Conservation (phyloP, 495 filamentous ascomycete genomes). For the Penicillium malachiteum region DNA sequence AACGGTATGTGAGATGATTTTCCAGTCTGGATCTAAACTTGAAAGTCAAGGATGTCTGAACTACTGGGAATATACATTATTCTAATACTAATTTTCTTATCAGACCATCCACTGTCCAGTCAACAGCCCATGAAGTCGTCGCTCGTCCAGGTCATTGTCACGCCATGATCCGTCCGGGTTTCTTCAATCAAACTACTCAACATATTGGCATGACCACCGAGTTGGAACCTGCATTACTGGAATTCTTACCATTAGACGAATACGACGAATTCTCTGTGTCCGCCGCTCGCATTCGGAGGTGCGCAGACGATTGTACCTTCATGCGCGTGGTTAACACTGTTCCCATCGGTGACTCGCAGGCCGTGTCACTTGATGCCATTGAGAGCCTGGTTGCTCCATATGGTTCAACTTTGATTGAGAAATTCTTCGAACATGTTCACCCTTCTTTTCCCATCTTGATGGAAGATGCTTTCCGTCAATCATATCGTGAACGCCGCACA, state of each 20-base stretch:
- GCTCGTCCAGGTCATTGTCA: conserved; percentile 25
- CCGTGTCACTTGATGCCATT: conserved; percentile 72
- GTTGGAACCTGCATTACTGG: conserved; percentile 50
- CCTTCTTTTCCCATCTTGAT: conserved; percentile 88
- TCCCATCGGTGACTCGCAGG: conserved; percentile 38
- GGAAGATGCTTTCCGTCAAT: conserved; percentile 82
- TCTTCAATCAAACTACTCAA: conserved; percentile 48
- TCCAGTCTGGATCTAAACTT: not conserved
- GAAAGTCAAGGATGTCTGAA: not conserved
- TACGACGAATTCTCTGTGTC: conserved; percentile 41
- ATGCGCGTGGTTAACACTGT: conserved; percentile 53
- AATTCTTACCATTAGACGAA: conserved; percentile 43
- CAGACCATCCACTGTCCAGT: conserved; percentile 29
- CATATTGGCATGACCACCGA: conserved; percentile 56
- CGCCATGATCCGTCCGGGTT: conserved; percentile 37
- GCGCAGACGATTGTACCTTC: conserved; percentile 82
- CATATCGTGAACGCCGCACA: conserved; percentile 68
- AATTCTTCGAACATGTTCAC: conserved; percentile 87
- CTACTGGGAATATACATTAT: too few species aligned
- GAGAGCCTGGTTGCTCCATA: conserved; percentile 81
- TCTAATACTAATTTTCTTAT: conserved; percentile 3
- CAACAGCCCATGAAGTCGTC: conserved; percentile 19
- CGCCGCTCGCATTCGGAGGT: conserved; percentile 61
- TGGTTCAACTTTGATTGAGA: conserved; percentile 74
- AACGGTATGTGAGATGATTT: conserved; percentile 37